These are phyloP conservation scores for Pyrus hybrid DNA, from an alignment of 331 rosid species.

Conservation along the genomic window DNA sequence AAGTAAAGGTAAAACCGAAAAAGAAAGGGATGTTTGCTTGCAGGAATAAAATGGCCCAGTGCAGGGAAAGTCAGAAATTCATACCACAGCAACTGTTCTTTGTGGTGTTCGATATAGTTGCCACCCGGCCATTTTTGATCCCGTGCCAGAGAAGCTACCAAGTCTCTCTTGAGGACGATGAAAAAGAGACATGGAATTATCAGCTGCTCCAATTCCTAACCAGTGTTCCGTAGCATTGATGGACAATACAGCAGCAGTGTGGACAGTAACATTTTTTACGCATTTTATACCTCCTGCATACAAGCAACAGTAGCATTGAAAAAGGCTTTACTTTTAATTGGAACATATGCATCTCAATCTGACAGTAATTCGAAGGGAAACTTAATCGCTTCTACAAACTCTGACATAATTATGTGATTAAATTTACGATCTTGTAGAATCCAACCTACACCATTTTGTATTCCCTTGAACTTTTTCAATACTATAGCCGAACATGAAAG, in stretches of 20 bases:
- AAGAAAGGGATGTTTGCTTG: neutral
- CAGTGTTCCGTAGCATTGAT: constrained; percentile 97
- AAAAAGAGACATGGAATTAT: constrained; percentile 89
- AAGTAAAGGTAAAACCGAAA: no score
- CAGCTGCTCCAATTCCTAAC: constrained; percentile 98
- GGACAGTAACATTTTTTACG: constrained; percentile 84
- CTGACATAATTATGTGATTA: neutral
- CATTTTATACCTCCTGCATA: constrained; percentile 80
- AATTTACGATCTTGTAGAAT: neutral
- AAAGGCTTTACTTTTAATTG: neutral
- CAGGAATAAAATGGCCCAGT: neutral
- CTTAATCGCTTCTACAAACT: neutral
- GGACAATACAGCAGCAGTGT: constrained; percentile 71
- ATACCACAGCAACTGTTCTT: constrained; percentile 82
- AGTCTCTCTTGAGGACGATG: constrained; percentile 99
- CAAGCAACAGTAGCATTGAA: neutral
- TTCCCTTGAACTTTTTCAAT: neutral
- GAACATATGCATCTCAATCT: neutral
- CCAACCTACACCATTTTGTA: neutral
- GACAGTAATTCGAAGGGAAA: neutral
- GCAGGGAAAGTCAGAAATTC: neutral
- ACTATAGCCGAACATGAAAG: neutral
- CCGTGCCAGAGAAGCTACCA: constrained; percentile 69
- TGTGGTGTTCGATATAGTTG: constrained; percentile 97
- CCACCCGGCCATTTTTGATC: constrained; percentile 89